Conservation (phyloP, 2,329 filamentous ascomycete species). For the Tetracladium maxilliforme region DNA sequence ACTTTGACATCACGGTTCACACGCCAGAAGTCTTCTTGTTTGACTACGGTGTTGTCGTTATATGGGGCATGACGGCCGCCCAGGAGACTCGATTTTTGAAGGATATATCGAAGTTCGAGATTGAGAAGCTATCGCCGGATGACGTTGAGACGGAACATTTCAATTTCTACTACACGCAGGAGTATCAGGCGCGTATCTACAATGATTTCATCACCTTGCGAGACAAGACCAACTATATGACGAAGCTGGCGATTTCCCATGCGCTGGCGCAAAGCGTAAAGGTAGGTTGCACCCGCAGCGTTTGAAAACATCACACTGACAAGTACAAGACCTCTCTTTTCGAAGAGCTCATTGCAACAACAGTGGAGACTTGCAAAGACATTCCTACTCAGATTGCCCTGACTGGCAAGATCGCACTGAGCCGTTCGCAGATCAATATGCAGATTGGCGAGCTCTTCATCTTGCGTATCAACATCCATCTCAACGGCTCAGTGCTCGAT, state of each 20-base stretch:
- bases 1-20: slow-evolving; percentile 80
- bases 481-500: slow-evolving; percentile 92
- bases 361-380: slow-evolving; percentile 84
- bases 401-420: slow-evolving; percentile 83
- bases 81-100: slow-evolving; percentile 87
- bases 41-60: slow-evolving; percentile 92
- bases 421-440: slow-evolving; percentile 91
- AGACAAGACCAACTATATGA: slow-evolving; percentile 96
- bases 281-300: slow-evolving; percentile 23
- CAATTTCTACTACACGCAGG: slow-evolving; percentile 97
- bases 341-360: slow-evolving; percentile 87
- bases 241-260: slow-evolving; percentile 90
- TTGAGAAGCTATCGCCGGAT: slow-evolving; percentile 74
- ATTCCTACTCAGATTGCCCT: slow-evolving; percentile 85
- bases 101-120: slow-evolving; percentile 87
- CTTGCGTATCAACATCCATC: slow-evolving; percentile 90
- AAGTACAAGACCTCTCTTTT: slow-evolving; percentile 67
- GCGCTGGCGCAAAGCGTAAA: slow-evolving; percentile 93
- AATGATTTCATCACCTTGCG: slow-evolving; percentile 96
- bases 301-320: slow-evolving; percentile 6
- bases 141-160: slow-evolving; percentile 94
- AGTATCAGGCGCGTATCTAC: slow-evolving; percentile 97
- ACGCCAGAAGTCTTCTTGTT: slow-evolving; percentile 93
- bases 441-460: slow-evolving; percentile 98
- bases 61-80: slow-evolving; percentile 91